phyloP scores from a whole-genome alignment of 768 basidiomycete species.

The Chiua virens region DNA sequence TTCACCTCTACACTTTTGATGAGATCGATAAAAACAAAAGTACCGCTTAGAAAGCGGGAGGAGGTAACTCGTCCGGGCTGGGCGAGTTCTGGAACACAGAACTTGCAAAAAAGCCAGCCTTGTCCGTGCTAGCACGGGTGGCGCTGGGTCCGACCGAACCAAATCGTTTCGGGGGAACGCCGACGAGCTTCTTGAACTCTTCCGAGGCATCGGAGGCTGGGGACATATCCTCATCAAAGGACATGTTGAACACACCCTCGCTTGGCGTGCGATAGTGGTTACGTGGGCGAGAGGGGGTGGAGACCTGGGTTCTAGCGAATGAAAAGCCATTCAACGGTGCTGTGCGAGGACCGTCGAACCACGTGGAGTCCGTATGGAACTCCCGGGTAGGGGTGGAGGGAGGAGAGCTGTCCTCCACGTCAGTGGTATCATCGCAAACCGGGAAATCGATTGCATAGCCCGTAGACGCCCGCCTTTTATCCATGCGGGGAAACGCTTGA shows the following conservation, averaged over 20 bases:
- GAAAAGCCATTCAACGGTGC: constrained; percentile 45
- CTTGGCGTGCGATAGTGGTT: constrained; percentile 63
- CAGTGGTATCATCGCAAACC: constrained; percentile 71
- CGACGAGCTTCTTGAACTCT: constrained; percentile 36
- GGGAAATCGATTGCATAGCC: constrained; percentile 50
- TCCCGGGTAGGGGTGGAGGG: constrained; percentile 58
- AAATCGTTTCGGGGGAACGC: constrained; percentile 31
- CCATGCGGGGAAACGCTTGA: constrained; percentile 32
- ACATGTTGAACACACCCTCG: constrained; percentile 75
- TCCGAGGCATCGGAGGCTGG: constrained; percentile 43
- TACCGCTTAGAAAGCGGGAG: constrained; percentile 54
- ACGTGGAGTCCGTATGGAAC: constrained; percentile 26
- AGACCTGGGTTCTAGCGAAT: constrained; percentile 32
- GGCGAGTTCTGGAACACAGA: constrained; percentile 86
- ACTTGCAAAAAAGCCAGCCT: constrained; percentile 68
- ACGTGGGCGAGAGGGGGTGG: constrained; percentile 38
- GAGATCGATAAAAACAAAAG: constrained; percentile 27
- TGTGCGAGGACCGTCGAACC: constrained; percentile 48
- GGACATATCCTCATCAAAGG: constrained; percentile 63
- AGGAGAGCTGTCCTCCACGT: constrained; percentile 41
- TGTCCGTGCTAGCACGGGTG: constrained; percentile 29
- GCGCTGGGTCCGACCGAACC: constrained; percentile 29
- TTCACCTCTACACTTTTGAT: constrained; percentile 43
- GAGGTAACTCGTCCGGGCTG: constrained; percentile 77
- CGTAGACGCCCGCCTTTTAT: constrained; percentile 33